Evolutionary conservation across 2,329 filamentous ascomycete species (phyloP).

Genomic region (Drechslerella dactyloides): DNA sequence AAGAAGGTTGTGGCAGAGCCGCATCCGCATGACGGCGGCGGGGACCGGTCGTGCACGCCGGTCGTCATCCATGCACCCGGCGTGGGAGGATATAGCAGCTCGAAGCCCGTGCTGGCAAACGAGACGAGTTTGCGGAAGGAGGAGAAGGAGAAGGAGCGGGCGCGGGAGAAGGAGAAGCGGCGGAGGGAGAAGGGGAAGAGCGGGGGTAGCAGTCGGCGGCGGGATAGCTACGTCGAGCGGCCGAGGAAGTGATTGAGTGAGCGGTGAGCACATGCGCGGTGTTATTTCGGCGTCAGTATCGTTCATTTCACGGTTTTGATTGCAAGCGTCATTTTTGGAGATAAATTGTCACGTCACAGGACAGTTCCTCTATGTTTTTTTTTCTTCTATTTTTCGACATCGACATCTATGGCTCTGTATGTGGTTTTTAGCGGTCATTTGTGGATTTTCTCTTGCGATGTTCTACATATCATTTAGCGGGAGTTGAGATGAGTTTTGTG

Average conservation of each 20-base stretch:
- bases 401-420: too few species aligned
- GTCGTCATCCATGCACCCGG: slow-evolving; percentile 30
- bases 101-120: slow-evolving; percentile 30
- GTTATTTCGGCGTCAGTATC: slow-evolving; percentile 36
- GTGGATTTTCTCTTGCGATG: slow-evolving; percentile 14
- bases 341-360: slow-evolving; percentile 11
- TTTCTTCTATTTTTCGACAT: slow-evolving; percentile 4
- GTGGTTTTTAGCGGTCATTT: slow-evolving; percentile 15
- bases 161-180: slow-evolving; percentile 25
- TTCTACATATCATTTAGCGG: slow-evolving; percentile 27
- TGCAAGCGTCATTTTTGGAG: slow-evolving; percentile 4
- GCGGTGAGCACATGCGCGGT: slow-evolving; percentile 14
- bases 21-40: slow-evolving; percentile 1
- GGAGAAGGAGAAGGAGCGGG: slow-evolving; percentile 23
- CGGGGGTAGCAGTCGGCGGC: slow-evolving; percentile 18
- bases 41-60: slow-evolving; percentile 34
- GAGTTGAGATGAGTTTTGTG: slow-evolving; percentile 25
- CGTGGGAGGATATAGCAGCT: slow-evolving; percentile 37
- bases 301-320: slow-evolving; percentile 17
- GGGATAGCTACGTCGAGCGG: slow-evolving; percentile 32
- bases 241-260: slow-evolving; percentile 29
- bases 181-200: slow-evolving; percentile 19
- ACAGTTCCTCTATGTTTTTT: background rate
- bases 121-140: slow-evolving; percentile 23
- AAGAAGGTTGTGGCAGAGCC: slow-evolving; percentile 30